Evolutionary conservation across 1,284 basidiomycete species (phyloP).

Genomic region (Ganoderma leucocontextum): DNA sequence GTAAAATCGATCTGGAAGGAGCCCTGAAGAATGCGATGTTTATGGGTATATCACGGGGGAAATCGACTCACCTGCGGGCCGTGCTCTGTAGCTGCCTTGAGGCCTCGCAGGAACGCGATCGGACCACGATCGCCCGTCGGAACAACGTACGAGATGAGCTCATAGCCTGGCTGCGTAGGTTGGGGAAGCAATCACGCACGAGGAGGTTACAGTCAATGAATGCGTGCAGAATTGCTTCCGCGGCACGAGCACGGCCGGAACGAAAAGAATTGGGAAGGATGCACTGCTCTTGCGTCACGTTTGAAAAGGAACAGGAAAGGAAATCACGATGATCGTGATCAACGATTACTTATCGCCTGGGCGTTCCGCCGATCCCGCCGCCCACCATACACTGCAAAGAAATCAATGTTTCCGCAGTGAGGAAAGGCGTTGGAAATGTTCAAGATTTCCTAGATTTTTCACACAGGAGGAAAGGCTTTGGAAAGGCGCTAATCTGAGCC

Average conservation of each 20-base stretch:
- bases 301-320: neutral
- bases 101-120: constrained; percentile 6
- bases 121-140: neutral
- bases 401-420: too few relatives aligned
- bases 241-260: constrained; percentile 5
- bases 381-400: neutral
- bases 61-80: constrained; percentile 4
- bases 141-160: neutral
- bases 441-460: too few relatives aligned
- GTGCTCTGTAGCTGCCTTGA: neutral
- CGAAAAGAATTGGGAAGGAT: neutral
- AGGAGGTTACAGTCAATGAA: neutral
- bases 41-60: neutral
- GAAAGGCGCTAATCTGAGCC: too few relatives aligned
- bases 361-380: constrained; percentile 3
- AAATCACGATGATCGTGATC: constrained; percentile 23
- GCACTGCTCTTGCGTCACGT: constrained; percentile 13
- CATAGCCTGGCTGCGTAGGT: constrained; percentile 5
- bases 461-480: too few relatives aligned
- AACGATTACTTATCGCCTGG: constrained; percentile 19
- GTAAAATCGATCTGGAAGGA: constrained; percentile 9
- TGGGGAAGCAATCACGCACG: neutral
- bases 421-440: too few relatives aligned
- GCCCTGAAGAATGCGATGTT: neutral
- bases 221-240: constrained; percentile 16